These are phyloP conservation scores for Phialemonium atrogriseum DNA, from an alignment of 2,329 filamentous ascomycete genomes.

Conservation along the genomic window DNA sequence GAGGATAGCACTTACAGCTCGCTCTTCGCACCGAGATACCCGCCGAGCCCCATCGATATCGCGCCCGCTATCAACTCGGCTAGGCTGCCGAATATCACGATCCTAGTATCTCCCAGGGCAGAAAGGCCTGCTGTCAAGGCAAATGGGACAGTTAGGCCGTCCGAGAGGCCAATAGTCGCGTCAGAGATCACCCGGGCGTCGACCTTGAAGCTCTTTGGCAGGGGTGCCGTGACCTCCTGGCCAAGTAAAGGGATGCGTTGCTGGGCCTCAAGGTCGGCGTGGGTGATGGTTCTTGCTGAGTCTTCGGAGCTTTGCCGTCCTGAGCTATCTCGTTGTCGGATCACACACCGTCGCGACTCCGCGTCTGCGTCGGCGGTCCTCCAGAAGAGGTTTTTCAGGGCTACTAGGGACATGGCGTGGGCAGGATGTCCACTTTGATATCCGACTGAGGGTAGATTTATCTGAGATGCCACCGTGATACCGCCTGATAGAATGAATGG, in stretches of 20 bases:
- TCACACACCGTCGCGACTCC: background rate
- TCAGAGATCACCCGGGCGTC: constrained; percentile 44
- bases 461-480: too few relatives aligned
- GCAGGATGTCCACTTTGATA: too few relatives aligned
- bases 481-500: too few relatives aligned
- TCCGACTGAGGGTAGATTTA: too few relatives aligned
- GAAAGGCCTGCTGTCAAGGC: constrained; percentile 65
- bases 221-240: background rate
- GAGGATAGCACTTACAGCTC: constrained; percentile 23
- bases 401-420: constrained; percentile 5
- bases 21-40: constrained; percentile 57
- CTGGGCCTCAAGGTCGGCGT: constrained; percentile 6
- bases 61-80: constrained; percentile 66
- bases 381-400: constrained; percentile 6
- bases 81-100: constrained; percentile 61
- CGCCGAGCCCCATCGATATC: constrained; percentile 68
- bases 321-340: background rate
- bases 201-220: constrained; percentile 5
- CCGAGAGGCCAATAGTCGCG: constrained; percentile 65
- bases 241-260: constrained; percentile 1
- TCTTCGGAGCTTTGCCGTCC: background rate
- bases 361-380: background rate
- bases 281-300: background rate
- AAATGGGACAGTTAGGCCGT: constrained; percentile 70
- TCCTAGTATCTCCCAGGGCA: constrained; percentile 49